A percentile compares a stretch with the other conserved stretches of the same genome.
Evolutionary conservation across 2,329 filamentous ascomycete genomes (phyloP).

Genomic region (Pezicula neosporulosa): DNA sequence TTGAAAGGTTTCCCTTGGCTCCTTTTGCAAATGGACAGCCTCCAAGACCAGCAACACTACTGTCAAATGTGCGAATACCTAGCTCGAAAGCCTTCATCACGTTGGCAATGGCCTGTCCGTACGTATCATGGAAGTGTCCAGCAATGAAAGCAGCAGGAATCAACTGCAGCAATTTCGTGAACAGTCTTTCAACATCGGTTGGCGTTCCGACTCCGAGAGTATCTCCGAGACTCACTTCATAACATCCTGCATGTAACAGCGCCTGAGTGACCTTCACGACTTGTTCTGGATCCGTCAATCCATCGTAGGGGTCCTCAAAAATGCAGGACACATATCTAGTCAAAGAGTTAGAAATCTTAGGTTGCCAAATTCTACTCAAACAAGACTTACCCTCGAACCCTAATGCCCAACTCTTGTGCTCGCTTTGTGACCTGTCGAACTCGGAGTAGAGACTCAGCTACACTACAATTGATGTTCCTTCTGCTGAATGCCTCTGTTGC

Average conservation of each 20-base stretch:
- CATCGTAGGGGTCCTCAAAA: slow-evolving; percentile 48
- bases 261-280: slow-evolving; percentile 34
- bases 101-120: slow-evolving; percentile 66
- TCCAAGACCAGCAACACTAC: too few relatives aligned
- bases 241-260: slow-evolving; percentile 60
- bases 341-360: not conserved
- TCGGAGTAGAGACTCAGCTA: slow-evolving; percentile 49
- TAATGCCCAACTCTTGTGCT: slow-evolving; percentile 38
- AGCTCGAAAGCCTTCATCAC: slow-evolving; percentile 59
- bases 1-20: slow-evolving; percentile 61
- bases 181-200: slow-evolving; percentile 3
- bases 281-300: slow-evolving; percentile 23
- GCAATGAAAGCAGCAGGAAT: slow-evolving; percentile 55
- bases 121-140: slow-evolving; percentile 71
- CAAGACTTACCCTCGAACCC: slow-evolving; percentile 42
- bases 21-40: slow-evolving; percentile 68
- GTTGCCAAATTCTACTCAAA: not conserved
- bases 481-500: slow-evolving; percentile 55
- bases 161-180: slow-evolving; percentile 32
- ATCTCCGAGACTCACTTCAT: slow-evolving; percentile 65
- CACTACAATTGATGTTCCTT: slow-evolving; percentile 57
- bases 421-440: slow-evolving; percentile 44
- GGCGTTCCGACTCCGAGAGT: slow-evolving; percentile 60
- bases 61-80: slow-evolving; percentile 64
- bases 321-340: slow-evolving; percentile 50